These are phyloP conservation scores for Triticum monococcum DNA, from an alignment of 176 grass and related monocot species.

Conservation along the genomic window DNA sequence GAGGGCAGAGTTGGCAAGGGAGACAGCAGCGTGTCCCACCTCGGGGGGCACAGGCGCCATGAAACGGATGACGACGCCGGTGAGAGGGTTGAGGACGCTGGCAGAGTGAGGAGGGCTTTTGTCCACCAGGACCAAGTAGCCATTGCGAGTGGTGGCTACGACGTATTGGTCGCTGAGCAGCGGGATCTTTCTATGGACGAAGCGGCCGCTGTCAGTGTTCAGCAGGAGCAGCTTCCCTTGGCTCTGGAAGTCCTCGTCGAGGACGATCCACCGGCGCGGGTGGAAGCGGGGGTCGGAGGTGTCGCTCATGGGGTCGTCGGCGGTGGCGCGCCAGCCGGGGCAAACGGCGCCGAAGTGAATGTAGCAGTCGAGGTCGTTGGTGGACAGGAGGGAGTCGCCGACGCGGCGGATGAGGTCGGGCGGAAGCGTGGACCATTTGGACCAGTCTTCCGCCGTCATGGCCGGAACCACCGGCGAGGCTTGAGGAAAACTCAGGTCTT, in stretches of 20 bases:
- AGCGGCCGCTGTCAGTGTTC: background rate
- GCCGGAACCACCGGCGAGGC: background rate
- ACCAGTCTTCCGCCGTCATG: background rate
- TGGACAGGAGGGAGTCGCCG: background rate
- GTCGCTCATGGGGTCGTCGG: background rate
- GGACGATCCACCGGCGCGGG: background rate
- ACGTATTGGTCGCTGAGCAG: background rate
- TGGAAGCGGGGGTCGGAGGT: background rate
- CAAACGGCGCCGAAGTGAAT: background rate
- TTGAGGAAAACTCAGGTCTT: background rate
- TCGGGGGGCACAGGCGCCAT: background rate
- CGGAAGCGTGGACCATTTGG: background rate
- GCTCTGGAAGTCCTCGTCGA: background rate
- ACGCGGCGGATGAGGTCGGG: background rate
- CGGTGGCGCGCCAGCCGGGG: background rate
- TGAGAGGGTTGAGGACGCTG: constrained; percentile 10
- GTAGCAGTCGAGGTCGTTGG: background rate
- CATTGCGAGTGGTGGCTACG: background rate
- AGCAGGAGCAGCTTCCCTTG: background rate
- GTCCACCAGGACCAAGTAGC: background rate
- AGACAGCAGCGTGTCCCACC: too few relatives aligned
- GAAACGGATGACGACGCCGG: background rate
- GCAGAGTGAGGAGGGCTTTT: background rate
- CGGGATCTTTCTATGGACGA: background rate
- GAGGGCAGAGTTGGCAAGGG: background rate